Evolutionary conservation across 2,329 filamentous ascomycete species (phyloP).

Genomic region (Monosporascus sp.): DNA sequence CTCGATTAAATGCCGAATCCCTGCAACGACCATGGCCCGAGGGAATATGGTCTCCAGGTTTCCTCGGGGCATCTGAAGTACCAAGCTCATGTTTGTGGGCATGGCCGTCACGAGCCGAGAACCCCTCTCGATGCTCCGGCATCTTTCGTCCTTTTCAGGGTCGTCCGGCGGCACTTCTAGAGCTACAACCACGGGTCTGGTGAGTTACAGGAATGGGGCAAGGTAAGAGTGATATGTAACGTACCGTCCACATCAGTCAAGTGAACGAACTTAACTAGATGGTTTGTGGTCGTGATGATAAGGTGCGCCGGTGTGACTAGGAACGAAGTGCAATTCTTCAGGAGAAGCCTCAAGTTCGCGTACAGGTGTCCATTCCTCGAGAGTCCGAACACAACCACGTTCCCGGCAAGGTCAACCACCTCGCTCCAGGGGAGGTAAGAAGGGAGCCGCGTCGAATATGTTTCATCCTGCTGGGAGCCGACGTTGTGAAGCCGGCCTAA

Average conservation of each 20-base stretch:
- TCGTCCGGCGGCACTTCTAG: constrained; percentile 82
- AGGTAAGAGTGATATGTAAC: constrained; percentile 12
- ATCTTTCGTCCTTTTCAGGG: constrained; percentile 86
- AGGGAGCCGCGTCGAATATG: constrained; percentile 35
- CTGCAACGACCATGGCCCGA: constrained; percentile 84
- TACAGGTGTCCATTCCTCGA: constrained; percentile 74
- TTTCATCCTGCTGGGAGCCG: constrained; percentile 24
- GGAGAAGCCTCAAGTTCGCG: constrained; percentile 66
- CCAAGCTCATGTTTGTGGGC: constrained; percentile 77
- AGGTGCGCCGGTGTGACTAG: constrained; percentile 75
- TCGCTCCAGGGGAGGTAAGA: constrained; percentile 49
- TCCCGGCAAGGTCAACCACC: constrained; percentile 35
- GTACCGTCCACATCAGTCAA: constrained; percentile 61
- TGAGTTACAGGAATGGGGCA: background rate
- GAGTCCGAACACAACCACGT: constrained; percentile 54
- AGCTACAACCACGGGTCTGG: constrained; percentile 42
- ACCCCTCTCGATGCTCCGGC: constrained; percentile 85
- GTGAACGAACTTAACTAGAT: constrained; percentile 92
- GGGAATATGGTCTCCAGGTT: constrained; percentile 95
- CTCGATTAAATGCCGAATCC: constrained; percentile 77
- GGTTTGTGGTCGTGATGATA: constrained; percentile 86
- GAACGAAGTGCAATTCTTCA: constrained; percentile 91
- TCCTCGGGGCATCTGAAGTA: constrained; percentile 91
- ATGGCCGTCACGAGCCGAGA: constrained; percentile 83
- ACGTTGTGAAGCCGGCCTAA: constrained; percentile 41